A percentile compares a stretch with the other conserved stretches of the same genome.
Conservation (phyloP, 805 yeast species). For the Pichia pseudocactophila region DNA sequence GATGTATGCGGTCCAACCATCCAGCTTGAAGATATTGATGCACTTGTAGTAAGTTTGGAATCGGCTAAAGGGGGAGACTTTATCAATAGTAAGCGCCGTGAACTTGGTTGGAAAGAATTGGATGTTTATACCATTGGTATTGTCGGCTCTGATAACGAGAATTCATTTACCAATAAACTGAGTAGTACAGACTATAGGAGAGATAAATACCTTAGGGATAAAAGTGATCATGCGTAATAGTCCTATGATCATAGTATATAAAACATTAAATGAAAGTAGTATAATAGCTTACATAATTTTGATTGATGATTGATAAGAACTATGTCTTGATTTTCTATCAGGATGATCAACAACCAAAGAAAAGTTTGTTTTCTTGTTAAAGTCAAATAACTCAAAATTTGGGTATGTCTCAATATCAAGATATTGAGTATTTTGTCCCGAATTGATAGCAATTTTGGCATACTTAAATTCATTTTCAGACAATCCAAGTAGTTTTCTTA, state of each 20-base stretch:
- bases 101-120: slow-evolving; percentile 45
- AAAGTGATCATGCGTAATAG: too few species aligned
- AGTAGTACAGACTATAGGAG: slow-evolving; percentile 78
- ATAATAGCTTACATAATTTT: slow-evolving; percentile 35
- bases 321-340: slow-evolving; percentile 60
- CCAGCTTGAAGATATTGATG: slow-evolving; percentile 58
- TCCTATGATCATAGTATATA: too few species aligned
- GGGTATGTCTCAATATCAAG: slow-evolving; percentile 44
- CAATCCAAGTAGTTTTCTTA: slow-evolving; percentile 62
- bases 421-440: slow-evolving; percentile 28
- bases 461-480: slow-evolving; percentile 76
- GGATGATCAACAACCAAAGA: slow-evolving; percentile 80
- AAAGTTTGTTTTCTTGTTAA: slow-evolving; percentile 20
- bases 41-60: slow-evolving; percentile 74
- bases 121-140: slow-evolving; percentile 49
- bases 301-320: slow-evolving; percentile 48
- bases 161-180: slow-evolving; percentile 54
- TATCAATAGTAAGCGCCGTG: slow-evolving; percentile 58
- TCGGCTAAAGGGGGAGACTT: slow-evolving; percentile 64
- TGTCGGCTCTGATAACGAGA: slow-evolving; percentile 42
- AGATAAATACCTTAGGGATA: slow-evolving; percentile 21
- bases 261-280: not conserved
- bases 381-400: slow-evolving; percentile 42
- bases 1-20: slow-evolving; percentile 97
- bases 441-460: slow-evolving; percentile 55